Evolutionary conservation across 139 green algal genomes (phyloP), one percentile per base, ranked within the genome.

Genomic region (Chlamydomonas sphaeroides): DNA sequence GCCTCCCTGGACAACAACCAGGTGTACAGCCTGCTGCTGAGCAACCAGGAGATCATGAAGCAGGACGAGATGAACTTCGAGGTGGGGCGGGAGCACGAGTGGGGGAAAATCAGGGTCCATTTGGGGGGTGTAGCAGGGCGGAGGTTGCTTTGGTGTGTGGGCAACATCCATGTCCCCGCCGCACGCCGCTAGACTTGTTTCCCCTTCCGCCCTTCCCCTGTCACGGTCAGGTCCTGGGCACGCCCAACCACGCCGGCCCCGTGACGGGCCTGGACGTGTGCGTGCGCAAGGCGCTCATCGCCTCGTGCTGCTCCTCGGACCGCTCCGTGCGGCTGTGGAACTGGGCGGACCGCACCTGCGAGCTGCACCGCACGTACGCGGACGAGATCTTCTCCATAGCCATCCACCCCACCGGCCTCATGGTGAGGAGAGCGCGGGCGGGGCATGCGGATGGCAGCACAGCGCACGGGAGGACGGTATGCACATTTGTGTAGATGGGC

Each of bases 301-400:
- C 86, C 3, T 96, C 93, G 0, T 94, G 90, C 79, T 93, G 90
- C 78, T 93, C 89, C 74, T 89, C 85, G 0, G 95, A 98, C 88
- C 89, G 85, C 25, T 90, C 91, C 30, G 83, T 98, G 56, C 90
- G 94, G 33, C 77, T 98, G 23, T 98, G 95, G 95, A 98, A 98
- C 85, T 96, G 94, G 68, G 41, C 88, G 33, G 94, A 98, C 49
- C 91, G 87, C 75, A 93, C 77, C 28, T 91, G 90, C 72, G 91
- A 95, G 83, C 86, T 95, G 30, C 79, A 72, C 76, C 91, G 89
- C 68, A 85, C 65, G 38, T 97, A 96, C 72, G 61, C 90, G 23
- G 94, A 96, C 65, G 92, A 96, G 85, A 91, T 92, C 28, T 93
- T 91, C 91, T 91, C 83, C 71, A 83, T 98, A 42, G 93, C 96